These are phyloP conservation scores for Trichopus zeylanicus DNA, from an alignment of 116 monocot species.

Conservation along the genomic window DNA sequence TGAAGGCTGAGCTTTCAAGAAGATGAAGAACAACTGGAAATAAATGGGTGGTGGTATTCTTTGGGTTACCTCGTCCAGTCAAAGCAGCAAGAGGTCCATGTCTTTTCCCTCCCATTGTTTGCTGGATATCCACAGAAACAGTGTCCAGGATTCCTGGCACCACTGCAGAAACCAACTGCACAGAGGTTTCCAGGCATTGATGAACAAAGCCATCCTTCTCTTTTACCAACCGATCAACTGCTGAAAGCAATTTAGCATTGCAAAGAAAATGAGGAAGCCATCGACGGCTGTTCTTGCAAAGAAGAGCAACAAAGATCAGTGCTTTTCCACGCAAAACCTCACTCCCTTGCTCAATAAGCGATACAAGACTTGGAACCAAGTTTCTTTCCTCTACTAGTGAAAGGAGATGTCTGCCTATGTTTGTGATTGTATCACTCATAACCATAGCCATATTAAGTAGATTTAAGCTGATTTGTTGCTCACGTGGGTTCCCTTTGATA, in stretches of 20 bases:
- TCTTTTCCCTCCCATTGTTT: slow-evolving; percentile 66
- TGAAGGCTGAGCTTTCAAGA: slow-evolving; percentile 80
- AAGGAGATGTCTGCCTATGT: slow-evolving; percentile 45
- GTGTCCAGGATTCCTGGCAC: slow-evolving; percentile 73
- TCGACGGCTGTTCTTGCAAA: slow-evolving; percentile 81
- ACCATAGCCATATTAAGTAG: slow-evolving; percentile 66
- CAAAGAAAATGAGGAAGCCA: slow-evolving; percentile 87
- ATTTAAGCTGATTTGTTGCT: slow-evolving; percentile 79
- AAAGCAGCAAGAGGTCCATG: slow-evolving; percentile 43
- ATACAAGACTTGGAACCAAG: slow-evolving; percentile 58
- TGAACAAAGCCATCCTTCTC: slow-evolving; percentile 73
- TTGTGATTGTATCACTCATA: slow-evolving; percentile 29
- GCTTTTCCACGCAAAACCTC: slow-evolving; percentile 88
- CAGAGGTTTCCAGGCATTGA: slow-evolving; percentile 65
- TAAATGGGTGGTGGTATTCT: slow-evolving; percentile 41
- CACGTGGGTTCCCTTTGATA: slow-evolving; percentile 59
- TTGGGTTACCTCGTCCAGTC: slow-evolving; percentile 51
- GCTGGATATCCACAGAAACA: slow-evolving; percentile 71
- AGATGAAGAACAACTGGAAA: slow-evolving; percentile 89
- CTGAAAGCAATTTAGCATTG: slow-evolving; percentile 63
- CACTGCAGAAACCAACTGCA: slow-evolving; percentile 40
- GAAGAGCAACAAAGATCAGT: slow-evolving; percentile 75
- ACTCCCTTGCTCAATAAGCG: slow-evolving; percentile 78
- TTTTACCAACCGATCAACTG: slow-evolving; percentile 69
- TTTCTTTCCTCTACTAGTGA: slow-evolving; percentile 68